Evolutionary conservation across 768 basidiomycete species (phyloP), one percentile per base, ranked within the genome.

Genomic region (Wakefieldia striispora): DNA sequence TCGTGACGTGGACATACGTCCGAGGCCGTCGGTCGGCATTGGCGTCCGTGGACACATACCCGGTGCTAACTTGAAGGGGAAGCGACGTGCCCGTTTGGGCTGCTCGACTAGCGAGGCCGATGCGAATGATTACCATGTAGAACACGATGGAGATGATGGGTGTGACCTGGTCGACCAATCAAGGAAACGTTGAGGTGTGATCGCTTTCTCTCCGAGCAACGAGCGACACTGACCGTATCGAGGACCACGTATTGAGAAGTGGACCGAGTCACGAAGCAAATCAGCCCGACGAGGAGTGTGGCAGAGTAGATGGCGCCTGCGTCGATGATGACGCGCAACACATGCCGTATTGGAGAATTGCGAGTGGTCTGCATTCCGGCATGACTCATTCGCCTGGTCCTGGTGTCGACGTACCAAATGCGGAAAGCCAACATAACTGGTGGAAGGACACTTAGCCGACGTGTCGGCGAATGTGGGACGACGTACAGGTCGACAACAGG

Each of bases 91-190:
- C 11, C 7, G 10, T 6, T 13, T 27, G 43, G 21, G 16, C 38
- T 2, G 31, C 27, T 43, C 39, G 49, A 31, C 34, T 43, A 17
- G 50, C 40, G 27, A 66, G 14, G 0, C 66, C 70, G 34, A 72
- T 59, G 27, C 72, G 74, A 20, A 75, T 63, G 31, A 73, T 72
- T 39, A 75, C 68, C 71, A 74, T 69, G 55, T 71, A 72, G 58
- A 73, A 75, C 4, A 69, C 67, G 59, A 75, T 74, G 6, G 67
- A 70, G 45, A 73, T 73, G 47, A 73, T 69, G 16, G 70, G 73
- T 8, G 63, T 65, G 39, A 69, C 57, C 72, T 72, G 23, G 27
- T 33, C 31, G 13, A 14, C 11, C n/a, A 39, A n/a, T 33, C 13
- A 26, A n/a, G 3, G 23, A 11, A 14, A 9, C 6, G 26, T 3